Conservation (phyloP, 179 eudicot genomes). For the Monotropa hypopitys region DNA sequence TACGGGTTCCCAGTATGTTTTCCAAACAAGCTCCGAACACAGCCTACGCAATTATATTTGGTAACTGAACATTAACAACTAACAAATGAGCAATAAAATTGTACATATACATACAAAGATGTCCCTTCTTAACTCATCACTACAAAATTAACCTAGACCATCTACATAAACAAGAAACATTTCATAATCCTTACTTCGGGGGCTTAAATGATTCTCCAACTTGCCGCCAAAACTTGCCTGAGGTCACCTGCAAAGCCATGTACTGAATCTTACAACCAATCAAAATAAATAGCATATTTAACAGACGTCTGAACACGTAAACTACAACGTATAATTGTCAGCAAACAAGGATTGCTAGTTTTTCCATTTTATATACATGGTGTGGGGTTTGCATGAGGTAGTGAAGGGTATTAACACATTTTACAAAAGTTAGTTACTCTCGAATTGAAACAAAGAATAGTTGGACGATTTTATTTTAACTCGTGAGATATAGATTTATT, state of each 20-base stretch:
- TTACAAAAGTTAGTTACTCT: neutral
- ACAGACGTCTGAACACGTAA: neutral
- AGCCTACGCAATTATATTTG: neutral
- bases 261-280: neutral
- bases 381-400: neutral
- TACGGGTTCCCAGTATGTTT: neutral
- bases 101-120: neutral
- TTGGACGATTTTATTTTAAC: no score
- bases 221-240: constrained; percentile 48
- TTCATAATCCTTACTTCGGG: constrained; percentile 36
- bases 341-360: neutral
- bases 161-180: neutral
- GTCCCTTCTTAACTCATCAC: neutral
- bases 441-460: no score
- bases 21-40: neutral
- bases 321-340: neutral
- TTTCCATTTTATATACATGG: neutral
- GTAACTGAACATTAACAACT: neutral
- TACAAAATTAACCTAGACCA: neutral
- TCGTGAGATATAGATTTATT: no score
- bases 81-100: neutral
- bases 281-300: neutral
- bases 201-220: constrained; percentile 53
- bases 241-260: constrained; percentile 35
- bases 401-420: neutral